Evolutionary conservation across 257 asterid species (phyloP), one percentile per base, ranked within the genome.

Genomic region (Plantago ovata): DNA sequence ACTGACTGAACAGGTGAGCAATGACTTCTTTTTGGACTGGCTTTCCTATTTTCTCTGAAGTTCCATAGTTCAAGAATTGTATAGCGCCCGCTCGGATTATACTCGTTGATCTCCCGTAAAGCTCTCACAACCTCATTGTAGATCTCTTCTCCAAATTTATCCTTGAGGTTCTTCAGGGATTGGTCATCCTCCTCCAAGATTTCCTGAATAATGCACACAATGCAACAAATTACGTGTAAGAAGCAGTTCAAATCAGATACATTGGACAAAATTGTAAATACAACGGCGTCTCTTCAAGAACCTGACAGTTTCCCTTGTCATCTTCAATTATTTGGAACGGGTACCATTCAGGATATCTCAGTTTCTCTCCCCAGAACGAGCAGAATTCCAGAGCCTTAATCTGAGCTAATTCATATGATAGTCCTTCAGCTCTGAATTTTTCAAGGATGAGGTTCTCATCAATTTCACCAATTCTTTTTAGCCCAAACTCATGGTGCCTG

Each of bases 391-490:
- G 36, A 36, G 95, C 82, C 76, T 85, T 78, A 41, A 69, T 47
- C 1, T 78, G 79, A 51, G 80, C 84, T 60, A 81, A 94, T 38
- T 71, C 80, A 3, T 54, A 28, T n/a, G 86, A 55, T 41, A 57
- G 81, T 55, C 66, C 79, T 60, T 24, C 32, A 24, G 32, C 32
- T 2, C 3, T 24, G 32, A 24, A 24, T 24, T 24, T 24, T 24
- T 24, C 69, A 64, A 67, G 72, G 54, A 86, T 78, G 41, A 76
- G 55, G 70, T 79, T 81, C 11, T 60, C 71, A 47, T 85, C 89
- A n/a, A 85, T 64, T 48, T 83, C 95, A 4, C 94, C 95, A 91
- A 83, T 85, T 58, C 84, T 71, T 69, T 81, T 85, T 36, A 89
- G 68, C 61, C 95, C 92, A 60, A 79, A 78, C 56, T 50, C 77